Evolutionary conservation across 208 protist species (phyloP).

Genomic region (Wallacemonas sp.): DNA sequence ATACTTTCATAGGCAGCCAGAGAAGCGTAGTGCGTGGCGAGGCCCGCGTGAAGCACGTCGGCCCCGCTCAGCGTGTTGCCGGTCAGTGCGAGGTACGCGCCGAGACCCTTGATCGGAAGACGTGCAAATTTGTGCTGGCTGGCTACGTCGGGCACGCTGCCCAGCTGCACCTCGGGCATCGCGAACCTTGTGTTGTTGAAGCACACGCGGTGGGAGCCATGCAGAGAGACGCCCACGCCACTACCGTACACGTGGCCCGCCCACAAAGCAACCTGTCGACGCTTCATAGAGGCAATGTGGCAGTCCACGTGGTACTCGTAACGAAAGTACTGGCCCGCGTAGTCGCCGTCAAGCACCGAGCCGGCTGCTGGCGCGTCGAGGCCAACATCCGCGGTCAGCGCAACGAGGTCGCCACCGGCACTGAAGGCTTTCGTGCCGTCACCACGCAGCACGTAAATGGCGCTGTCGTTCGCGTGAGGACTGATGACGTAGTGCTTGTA

Average conservation of each 20-base stretch:
- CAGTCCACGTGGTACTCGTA: constrained; percentile 72
- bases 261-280: constrained; percentile 74
- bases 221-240: constrained; percentile 77
- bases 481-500: constrained; percentile 32
- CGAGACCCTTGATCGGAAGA: constrained; percentile 40
- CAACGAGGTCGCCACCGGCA: constrained; percentile 66
- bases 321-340: constrained; percentile 48
- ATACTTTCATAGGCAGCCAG: constrained; percentile 26
- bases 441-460: constrained; percentile 37
- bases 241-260: constrained; percentile 84
- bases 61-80: constrained; percentile 71
- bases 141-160: constrained; percentile 63
- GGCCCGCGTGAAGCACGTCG: constrained; percentile 55
- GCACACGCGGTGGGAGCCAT: constrained; percentile 69
- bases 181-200: constrained; percentile 78
- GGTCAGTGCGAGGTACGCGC: constrained; percentile 80
- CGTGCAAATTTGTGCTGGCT: constrained; percentile 63
- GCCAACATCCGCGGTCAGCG: constrained; percentile 19
- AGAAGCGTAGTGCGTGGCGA: constrained; percentile 76
- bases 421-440: constrained; percentile 62
- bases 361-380: background rate
- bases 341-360: background rate
- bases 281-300: constrained; percentile 58
- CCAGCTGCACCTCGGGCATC: constrained; percentile 85
- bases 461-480: constrained; percentile 33